Percentiles rank a stretch among this genome's conserved stretches.
phyloP scores from a whole-genome alignment of 257 asterid species.

The Solanum lycopersicoides region DNA sequence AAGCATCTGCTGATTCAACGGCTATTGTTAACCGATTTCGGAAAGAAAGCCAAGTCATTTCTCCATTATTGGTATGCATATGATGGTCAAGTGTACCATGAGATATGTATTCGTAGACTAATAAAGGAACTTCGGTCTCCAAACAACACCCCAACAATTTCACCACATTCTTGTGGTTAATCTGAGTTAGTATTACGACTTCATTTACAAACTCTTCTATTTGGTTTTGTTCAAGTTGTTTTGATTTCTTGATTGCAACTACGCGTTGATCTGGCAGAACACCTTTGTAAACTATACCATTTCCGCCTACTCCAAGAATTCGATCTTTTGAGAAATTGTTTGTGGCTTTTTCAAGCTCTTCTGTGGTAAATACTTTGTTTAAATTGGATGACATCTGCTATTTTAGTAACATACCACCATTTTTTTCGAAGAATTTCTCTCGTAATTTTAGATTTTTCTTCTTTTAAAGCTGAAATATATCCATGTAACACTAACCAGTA shows the following conservation, averaged over 20 bases:
- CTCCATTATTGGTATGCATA: not conserved
- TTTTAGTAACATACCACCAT: no score
- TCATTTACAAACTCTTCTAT: not conserved
- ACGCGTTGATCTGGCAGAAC: not conserved
- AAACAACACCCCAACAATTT: not conserved
- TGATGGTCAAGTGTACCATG: not conserved
- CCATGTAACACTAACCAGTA: no score
- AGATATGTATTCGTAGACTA: not conserved
- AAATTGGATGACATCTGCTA: not conserved
- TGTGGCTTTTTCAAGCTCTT: not conserved
- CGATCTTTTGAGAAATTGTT: not conserved
- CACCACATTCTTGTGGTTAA: not conserved
- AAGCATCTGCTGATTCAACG: no score
- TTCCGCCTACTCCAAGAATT: not conserved
- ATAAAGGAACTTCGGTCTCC: not conserved
- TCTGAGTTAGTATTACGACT: not conserved
- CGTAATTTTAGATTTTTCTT: no score
- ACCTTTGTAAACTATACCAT: not conserved
- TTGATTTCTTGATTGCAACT: not conserved
- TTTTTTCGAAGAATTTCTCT: no score
- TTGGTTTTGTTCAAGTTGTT: not conserved
- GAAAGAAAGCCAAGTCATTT: not conserved
- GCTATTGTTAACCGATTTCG: not conserved
- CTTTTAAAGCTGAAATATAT: no score
- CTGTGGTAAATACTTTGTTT: not conserved